Evolutionary conservation across 176 grass and related monocot genomes (phyloP), one percentile per base, ranked within the genome.

Genomic region (Aegilops tauschii): DNA sequence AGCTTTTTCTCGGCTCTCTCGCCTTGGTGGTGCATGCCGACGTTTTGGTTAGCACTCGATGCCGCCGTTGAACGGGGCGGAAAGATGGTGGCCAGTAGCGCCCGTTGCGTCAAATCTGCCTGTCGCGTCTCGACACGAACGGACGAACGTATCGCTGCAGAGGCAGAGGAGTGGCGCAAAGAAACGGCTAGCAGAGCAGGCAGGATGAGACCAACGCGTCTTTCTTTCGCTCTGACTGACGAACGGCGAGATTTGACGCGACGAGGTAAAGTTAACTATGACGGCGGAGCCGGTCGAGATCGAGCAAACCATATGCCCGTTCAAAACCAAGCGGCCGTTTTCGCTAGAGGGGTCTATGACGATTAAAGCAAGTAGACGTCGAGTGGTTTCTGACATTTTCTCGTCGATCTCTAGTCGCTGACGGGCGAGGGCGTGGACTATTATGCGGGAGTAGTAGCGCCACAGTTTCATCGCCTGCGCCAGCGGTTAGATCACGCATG

Each of bases 191-290:
- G 21, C 21, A 20, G 16, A 54, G 50, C 50, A 6, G 6, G 54
- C 54, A 58, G 82, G 63, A 63, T 21, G 81, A 77, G 64, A 77
- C 77, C 81, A 88, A 68, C 65, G 9, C 63, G 35, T 77, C 49
- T 91, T 76, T 77, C 49, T 85, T 84, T 69, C 21, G 23, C 35
- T 68, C 81, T 76, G 69, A 69, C 85, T 69, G 69, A 76, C 85
- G 79, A 9, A 44, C 20, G 21, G 85, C 62, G 2, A 20, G 63
- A 88, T 76, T 85, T 62, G 86, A 77, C 82, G 9, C 20, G 61
- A 87, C 81, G 35, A 80, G 29, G 35, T 1, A 23, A 83, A 86
- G 77, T 54, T 54, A 5, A 13, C 0, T 14, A 49, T 49, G 4
- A 49, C 45, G 45, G 45, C 12, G 3, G 45, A 49, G 45, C 4